phyloP scores from a whole-genome alignment of 306 rosid species.

The Malus sieversii region DNA sequence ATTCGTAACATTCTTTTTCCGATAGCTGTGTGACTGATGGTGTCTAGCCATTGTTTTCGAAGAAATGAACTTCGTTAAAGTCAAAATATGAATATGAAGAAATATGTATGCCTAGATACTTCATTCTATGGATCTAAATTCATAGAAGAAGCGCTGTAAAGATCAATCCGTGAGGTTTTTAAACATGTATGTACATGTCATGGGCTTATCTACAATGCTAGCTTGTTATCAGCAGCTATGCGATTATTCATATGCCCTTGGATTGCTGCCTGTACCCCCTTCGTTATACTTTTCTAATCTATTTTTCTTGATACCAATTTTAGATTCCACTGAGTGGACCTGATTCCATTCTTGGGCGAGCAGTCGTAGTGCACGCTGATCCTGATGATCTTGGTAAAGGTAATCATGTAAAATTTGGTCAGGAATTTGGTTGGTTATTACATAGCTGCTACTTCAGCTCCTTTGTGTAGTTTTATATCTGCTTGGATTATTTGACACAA shows the following conservation, averaged over 20 bases:
- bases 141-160: too few relatives aligned
- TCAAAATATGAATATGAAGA: background rate
- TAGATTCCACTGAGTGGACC: conserved; percentile 87
- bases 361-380: conserved; percentile 92
- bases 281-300: background rate
- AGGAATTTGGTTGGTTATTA: background rate
- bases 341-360: conserved; percentile 81
- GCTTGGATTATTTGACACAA: background rate
- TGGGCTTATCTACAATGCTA: background rate
- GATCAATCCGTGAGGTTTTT: too few relatives aligned
- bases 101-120: too few relatives aligned
- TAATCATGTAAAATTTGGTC: conserved; percentile 1
- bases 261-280: background rate
- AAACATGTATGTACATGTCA: background rate
- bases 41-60: background rate
- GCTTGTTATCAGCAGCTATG: background rate
- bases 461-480: background rate
- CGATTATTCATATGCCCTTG: background rate
- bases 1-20: too few relatives aligned
- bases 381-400: conserved; percentile 97
- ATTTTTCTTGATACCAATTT: background rate
- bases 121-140: too few relatives aligned
- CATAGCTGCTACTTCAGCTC: background rate
- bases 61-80: too few relatives aligned
- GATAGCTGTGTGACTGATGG: background rate